Conservation (phyloP, 352 stramenopile species). For the Bremia lactucae region DNA sequence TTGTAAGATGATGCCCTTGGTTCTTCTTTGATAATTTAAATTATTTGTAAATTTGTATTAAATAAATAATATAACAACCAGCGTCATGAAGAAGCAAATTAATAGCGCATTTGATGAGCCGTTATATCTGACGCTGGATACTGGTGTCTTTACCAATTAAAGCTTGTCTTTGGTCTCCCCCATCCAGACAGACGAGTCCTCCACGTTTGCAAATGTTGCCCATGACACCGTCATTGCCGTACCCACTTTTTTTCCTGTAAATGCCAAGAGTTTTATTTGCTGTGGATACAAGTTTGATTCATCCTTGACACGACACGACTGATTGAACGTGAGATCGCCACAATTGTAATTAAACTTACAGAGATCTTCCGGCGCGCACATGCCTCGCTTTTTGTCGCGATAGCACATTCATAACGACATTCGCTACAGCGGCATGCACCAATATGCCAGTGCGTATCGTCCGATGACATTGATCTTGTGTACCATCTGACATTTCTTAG, state of each 20-base stretch:
- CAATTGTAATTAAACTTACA: conserved; percentile 31
- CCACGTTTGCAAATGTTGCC: conserved; percentile 35
- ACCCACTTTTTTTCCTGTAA: conserved; percentile 25
- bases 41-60: too few species aligned
- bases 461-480: neutral
- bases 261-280: conserved; percentile 53
- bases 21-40: too few species aligned
- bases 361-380: conserved; percentile 20
- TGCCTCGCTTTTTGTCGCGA: conserved; percentile 7
- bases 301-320: conserved; percentile 34
- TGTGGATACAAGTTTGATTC: conserved; percentile 37
- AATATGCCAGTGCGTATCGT: too few species aligned
- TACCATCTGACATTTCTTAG: neutral
- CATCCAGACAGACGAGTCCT: conserved; percentile 38
- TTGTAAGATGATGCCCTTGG: too few species aligned
- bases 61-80: too few species aligned
- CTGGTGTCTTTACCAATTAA: conserved; percentile 6
- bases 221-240: conserved; percentile 54
- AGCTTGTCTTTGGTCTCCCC: conserved; percentile 19
- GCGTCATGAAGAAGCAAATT: too few species aligned
- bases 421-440: too few species aligned
- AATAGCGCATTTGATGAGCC: too few species aligned
- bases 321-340: conserved; percentile 29
- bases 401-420: conserved; percentile 27
- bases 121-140: conserved; percentile 35